A percentile compares a stretch with the other conserved stretches of the same genome.
These are phyloP conservation scores for bread wheat (Triticum aestivum) DNA, from an alignment of 176 grass and related monocot species.

Conservation along the genomic window DNA sequence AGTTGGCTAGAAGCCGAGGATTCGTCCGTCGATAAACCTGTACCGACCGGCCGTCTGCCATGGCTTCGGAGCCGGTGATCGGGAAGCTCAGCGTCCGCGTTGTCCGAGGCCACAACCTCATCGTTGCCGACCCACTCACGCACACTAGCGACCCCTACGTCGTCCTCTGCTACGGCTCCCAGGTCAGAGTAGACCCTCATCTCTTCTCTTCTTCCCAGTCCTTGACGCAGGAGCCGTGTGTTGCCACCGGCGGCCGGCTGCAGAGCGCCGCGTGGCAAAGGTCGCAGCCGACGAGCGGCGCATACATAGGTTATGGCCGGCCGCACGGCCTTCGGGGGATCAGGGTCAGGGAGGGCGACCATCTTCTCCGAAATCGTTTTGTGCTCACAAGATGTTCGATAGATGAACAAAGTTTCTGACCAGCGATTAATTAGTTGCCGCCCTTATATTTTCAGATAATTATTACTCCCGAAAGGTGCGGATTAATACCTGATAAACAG, in stretches of 20 bases:
- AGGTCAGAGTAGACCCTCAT: slow-evolving; percentile 38
- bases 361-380: not conserved
- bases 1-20: not conserved
- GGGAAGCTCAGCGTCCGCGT: slow-evolving; percentile 56
- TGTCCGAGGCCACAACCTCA: slow-evolving; percentile 51
- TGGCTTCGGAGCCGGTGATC: slow-evolving; percentile 42
- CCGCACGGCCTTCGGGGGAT: too few species aligned
- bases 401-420: not conserved
- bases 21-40: not conserved
- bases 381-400: not conserved
- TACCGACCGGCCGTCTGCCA: not conserved
- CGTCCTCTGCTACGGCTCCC: slow-evolving; percentile 53
- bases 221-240: not conserved
- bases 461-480: too few species aligned
- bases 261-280: not conserved
- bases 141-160: slow-evolving; percentile 92
- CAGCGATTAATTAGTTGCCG: too few species aligned
- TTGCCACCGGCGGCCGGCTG: too few species aligned
- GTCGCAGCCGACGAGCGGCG: not conserved
- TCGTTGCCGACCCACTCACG: slow-evolving; percentile 54
- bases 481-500: not conserved
- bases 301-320: not conserved
- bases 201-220: not conserved
- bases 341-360: too few species aligned
- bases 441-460: too few species aligned